These are phyloP conservation scores for Pleurostoma richardsiae DNA, from an alignment of 2,329 filamentous ascomycete species.

Conservation along the genomic window DNA sequence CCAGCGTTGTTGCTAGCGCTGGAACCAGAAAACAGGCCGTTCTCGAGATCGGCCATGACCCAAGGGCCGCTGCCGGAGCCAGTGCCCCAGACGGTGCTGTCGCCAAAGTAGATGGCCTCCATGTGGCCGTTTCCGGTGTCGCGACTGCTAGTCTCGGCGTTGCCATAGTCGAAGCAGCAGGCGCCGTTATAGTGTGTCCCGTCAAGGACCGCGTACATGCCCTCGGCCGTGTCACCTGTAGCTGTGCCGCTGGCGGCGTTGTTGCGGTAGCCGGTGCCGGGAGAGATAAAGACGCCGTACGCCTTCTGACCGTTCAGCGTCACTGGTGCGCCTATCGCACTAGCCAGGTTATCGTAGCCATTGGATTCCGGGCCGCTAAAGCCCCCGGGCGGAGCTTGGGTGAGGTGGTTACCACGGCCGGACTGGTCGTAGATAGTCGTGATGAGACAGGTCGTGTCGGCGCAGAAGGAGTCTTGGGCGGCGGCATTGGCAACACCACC, in stretches of 20 bases:
- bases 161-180: slow-evolving; percentile 56
- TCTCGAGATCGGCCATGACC: slow-evolving; percentile 67
- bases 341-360: slow-evolving; percentile 56
- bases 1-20: slow-evolving; percentile 38
- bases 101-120: slow-evolving; percentile 64
- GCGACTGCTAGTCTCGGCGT: slow-evolving; percentile 44
- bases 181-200: slow-evolving; percentile 53
- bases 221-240: slow-evolving; percentile 48
- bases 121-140: slow-evolving; percentile 61
- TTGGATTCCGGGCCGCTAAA: slow-evolving; percentile 50
- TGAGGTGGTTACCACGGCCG: slow-evolving; percentile 56
- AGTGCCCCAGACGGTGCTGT: slow-evolving; percentile 46
- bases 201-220: slow-evolving; percentile 57
- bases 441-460: slow-evolving; percentile 57
- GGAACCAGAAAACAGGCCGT: slow-evolving; percentile 56
- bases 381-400: slow-evolving; percentile 53
- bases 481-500: slow-evolving; percentile 59
- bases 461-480: slow-evolving; percentile 57
- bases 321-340: slow-evolving; percentile 55
- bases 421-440: slow-evolving; percentile 63
- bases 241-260: slow-evolving; percentile 47
- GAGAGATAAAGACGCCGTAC: slow-evolving; percentile 59
- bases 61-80: slow-evolving; percentile 57
- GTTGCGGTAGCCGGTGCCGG: slow-evolving; percentile 60
- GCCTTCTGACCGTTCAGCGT: slow-evolving; percentile 55